phyloP scores from a whole-genome alignment of 2,329 filamentous ascomycete genomes.

The Penicillium sp. region DNA sequence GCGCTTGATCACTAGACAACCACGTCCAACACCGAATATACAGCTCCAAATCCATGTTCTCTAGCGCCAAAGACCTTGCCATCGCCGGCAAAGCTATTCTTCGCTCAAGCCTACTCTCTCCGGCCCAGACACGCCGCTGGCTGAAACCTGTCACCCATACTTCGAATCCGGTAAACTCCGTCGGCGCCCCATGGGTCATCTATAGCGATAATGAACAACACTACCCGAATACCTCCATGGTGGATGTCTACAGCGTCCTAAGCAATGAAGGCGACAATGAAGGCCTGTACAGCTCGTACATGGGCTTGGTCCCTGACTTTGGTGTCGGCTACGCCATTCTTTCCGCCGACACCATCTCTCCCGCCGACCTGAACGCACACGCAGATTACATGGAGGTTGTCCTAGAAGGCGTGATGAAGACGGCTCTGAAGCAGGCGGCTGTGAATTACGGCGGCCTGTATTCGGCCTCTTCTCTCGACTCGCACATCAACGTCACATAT shows the following conservation, averaged over 20 bases:
- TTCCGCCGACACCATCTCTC: conserved; percentile 19
- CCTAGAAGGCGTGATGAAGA: conserved; percentile 24
- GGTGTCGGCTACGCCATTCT: conserved; percentile 38
- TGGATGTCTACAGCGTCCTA: conserved; percentile 36
- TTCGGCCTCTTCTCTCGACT: conserved; percentile 1
- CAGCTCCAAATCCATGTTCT: conserved; percentile 35
- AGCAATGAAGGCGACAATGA: conserved; percentile 30
- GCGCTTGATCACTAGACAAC: conserved; percentile 16
- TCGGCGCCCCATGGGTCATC: conserved; percentile 43
- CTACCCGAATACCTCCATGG: conserved; percentile 24
- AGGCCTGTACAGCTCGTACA: conserved; percentile 33
- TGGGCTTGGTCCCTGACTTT: conserved; percentile 37
- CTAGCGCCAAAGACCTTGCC: conserved; percentile 37
- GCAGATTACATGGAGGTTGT: conserved; percentile 29
- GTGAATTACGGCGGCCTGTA: conserved; percentile 9
- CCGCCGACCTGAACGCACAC: conserved; percentile 23
- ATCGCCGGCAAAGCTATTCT: conserved; percentile 41
- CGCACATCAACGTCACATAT: conserved; percentile 15
- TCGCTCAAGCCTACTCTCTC: conserved; percentile 35
- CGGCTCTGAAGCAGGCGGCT: conserved; percentile 6
- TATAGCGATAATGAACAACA: conserved; percentile 21
- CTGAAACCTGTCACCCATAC: conserved; percentile 43
- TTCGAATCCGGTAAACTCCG: conserved; percentile 30
- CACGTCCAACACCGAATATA: background rate
- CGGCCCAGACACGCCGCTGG: conserved; percentile 39